Evolutionary conservation across 352 stramenopile species (phyloP), one percentile per base, ranked within the genome.

Genomic region (Globisporangium middletonii): DNA sequence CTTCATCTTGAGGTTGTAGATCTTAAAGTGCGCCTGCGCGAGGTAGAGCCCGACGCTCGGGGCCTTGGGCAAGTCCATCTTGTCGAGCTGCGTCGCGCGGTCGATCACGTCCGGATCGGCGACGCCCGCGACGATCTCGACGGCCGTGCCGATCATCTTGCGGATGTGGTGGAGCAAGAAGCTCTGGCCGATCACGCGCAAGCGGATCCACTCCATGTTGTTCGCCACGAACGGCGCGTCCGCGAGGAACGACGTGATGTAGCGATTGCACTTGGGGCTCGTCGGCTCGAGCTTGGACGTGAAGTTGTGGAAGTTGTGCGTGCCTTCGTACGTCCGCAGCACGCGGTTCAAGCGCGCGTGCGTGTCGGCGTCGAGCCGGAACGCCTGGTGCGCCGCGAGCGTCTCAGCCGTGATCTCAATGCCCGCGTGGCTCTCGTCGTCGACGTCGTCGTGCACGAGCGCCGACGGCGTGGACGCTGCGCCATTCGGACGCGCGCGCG

Each of bases 121-220:
- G 9, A 86, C 67, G 13, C 79, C 82, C 7, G 81, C 76, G 27
- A 93, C 72, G 37, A 95, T 68, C 51, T 95, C 86, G 23, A 88
- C 77, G 1, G 82, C 79, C 50, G 69, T 84, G 47, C 83, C 86
- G 42, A 99, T 92, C 97, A 99, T 99, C 74, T 99, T 99, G 47
- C 97, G 94, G 63, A 99, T 99, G 70, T 99, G 96, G 67, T 99
- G 92, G 42, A 99, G 69, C 42, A 99, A 67, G 70, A 99, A 99
- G 46, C 93, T 98, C 69, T 99, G 96, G 16, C 97, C 97, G 7
- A 97, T 65, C 1, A 99, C 94, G 62, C 92, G 87, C 52, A 98
- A 75, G 2, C 89, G 90, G 55, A 99, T 89, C 96, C 96, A 99
- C 69, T 99, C 92, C 61, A 96, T 92, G 55, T 83, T 84, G 58